These are phyloP conservation scores for Kazachstania psychrophila DNA, from an alignment of 805 yeast species.

Conservation along the genomic window DNA sequence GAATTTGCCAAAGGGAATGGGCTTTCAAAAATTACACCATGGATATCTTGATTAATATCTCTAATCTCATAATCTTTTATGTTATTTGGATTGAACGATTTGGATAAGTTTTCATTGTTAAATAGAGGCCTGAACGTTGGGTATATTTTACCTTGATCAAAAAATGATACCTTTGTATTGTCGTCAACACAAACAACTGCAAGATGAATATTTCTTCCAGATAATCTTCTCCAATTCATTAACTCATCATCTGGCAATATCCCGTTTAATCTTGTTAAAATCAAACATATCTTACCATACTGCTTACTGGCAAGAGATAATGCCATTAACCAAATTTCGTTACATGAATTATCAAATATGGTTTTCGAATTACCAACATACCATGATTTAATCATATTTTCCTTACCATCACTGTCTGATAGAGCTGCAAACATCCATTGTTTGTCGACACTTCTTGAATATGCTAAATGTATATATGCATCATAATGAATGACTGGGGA, in stretches of 20 bases:
- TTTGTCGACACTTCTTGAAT: slow-evolving; percentile 70
- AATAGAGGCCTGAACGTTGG: slow-evolving; percentile 31
- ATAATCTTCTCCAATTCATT: slow-evolving; percentile 67
- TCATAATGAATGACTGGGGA: slow-evolving; percentile 37
- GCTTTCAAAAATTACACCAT: slow-evolving; percentile 49
- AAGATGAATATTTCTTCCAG: slow-evolving; percentile 50
- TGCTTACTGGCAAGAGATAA: slow-evolving; percentile 34
- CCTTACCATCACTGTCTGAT: slow-evolving; percentile 74
- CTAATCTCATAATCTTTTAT: slow-evolving; percentile 32
- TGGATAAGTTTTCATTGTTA: slow-evolving; percentile 17
- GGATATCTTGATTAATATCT: slow-evolving; percentile 42
- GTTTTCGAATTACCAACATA: slow-evolving; percentile 32
- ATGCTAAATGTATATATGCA: slow-evolving; percentile 73
- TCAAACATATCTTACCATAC: slow-evolving; percentile 48
- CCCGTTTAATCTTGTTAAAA: slow-evolving; percentile 61
- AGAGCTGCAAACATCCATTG: slow-evolving; percentile 84
- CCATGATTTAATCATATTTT: slow-evolving; percentile 59
- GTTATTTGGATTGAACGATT: slow-evolving; percentile 9
- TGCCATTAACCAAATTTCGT: slow-evolving; percentile 59
- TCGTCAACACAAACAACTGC: slow-evolving; percentile 63
- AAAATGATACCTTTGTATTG: slow-evolving; percentile 39
- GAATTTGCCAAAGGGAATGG: slow-evolving; percentile 63
- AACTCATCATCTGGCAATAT: slow-evolving; percentile 76
- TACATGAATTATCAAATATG: slow-evolving; percentile 48
- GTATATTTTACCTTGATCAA: slow-evolving; percentile 26